Evolutionary conservation across 2,329 filamentous ascomycete genomes (phyloP).

Genomic region (Penicillium sp.): DNA sequence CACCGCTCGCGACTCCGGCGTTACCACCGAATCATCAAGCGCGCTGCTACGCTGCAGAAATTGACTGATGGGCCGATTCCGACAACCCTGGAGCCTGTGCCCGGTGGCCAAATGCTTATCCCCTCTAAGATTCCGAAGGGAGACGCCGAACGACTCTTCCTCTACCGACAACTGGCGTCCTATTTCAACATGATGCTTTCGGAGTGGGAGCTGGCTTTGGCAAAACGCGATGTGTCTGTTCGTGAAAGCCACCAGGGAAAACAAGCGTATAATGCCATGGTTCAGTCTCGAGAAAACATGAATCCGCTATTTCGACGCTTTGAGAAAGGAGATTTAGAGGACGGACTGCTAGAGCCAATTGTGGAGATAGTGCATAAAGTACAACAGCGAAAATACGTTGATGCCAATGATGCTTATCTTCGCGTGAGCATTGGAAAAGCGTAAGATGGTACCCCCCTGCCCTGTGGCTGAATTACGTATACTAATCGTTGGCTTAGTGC

Average conservation of each 20-base stretch:
- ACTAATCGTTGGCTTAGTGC: constrained; percentile 50
- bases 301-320: constrained; percentile 86
- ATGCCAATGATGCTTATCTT: constrained; percentile 94
- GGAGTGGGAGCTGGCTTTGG: constrained; percentile 81
- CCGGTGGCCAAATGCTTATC: constrained; percentile 88
- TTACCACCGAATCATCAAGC: constrained; percentile 62
- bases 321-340: constrained; percentile 76
- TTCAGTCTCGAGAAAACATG: constrained; percentile 84
- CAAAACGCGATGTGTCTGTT: constrained; percentile 55
- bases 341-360: constrained; percentile 76
- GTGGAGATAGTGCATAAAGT: constrained; percentile 90
- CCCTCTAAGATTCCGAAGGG: constrained; percentile 63
- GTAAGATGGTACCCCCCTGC: constrained; percentile 32
- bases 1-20: constrained; percentile 68
- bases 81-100: constrained; percentile 75
- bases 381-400: constrained; percentile 87
- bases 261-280: constrained; percentile 79
- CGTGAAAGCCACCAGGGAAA: constrained; percentile 77
- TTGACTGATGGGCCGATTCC: constrained; percentile 78
- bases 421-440: constrained; percentile 92
- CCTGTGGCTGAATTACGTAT: constrained; percentile 6
- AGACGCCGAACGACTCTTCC: constrained; percentile 63
- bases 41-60: constrained; percentile 35
- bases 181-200: constrained; percentile 96
- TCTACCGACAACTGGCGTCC: constrained; percentile 85